Evolutionary conservation across 2,329 filamentous ascomycete genomes (phyloP), one percentile per base, ranked within the genome.

Genomic region (Trichoderma simmonsii): DNA sequence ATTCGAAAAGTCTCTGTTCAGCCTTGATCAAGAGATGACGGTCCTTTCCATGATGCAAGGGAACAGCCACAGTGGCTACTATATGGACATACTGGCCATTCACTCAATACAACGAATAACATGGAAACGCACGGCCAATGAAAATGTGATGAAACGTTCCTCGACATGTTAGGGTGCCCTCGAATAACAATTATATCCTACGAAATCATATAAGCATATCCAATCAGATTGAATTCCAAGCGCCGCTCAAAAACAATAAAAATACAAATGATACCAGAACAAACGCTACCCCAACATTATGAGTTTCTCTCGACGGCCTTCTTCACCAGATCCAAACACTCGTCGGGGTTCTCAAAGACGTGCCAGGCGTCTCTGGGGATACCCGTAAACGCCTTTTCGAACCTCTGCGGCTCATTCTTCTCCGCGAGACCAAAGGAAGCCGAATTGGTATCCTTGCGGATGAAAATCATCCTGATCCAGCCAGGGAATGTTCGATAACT

Each of bases 401-500:
- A 98, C 34, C 96, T 86, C 75, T 89, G 86, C 0, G 89, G 86
- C 77, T 91, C 90, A 77, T 93, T 94, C 81, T 92, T 93, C 77
- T 92, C 88, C 39, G 91, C 85, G 81, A 95, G 92, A 36, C 91
- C 89, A 12, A 90, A 77, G 2, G 87, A 88, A 0, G 91, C 89
- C 28, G 96, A 88, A 74, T 95, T 92, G 3, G 86, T 90, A 0
- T 96, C 94, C 78, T 93, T 95, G 69, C 95, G 89, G 77, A 98
- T 97, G 74, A 93, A 91, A 61, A 98, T 96, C 14, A 92, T 87
- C 73, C 89, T 89, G 73, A 98, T 89, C 93, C 94, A 98, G 7
- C 87, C 89, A 0, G 91, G 90, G 74, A 90, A 88, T 63, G 86
- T 86, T 67, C 90, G 86, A 76, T 88, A 91, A 12, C 87, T 89